phyloP scores from a whole-genome alignment of 352 stramenopile genomes.

The Globisporangium lucens region DNA sequence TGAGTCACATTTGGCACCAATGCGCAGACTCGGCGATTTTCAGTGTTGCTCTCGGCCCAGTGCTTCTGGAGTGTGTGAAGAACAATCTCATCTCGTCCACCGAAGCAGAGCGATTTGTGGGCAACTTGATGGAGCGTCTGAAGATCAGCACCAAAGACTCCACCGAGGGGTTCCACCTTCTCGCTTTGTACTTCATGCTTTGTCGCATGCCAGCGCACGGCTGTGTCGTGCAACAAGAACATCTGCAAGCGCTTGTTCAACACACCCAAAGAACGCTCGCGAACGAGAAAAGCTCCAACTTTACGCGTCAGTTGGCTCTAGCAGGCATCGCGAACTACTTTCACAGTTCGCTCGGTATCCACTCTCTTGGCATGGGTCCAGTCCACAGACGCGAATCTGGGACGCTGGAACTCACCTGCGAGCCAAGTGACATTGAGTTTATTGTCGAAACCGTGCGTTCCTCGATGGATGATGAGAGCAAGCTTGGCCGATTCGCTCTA shows the following conservation, averaged over 20 bases:
- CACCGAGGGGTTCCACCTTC: conserved; percentile 23
- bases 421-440: conserved; percentile 15
- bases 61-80: conserved; percentile 39
- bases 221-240: background rate
- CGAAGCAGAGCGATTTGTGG: conserved; percentile 30
- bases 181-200: conserved; percentile 28
- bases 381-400: background rate
- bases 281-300: background rate
- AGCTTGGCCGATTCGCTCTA: conserved; percentile 20
- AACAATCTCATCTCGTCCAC: conserved; percentile 26
- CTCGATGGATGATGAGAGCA: conserved; percentile 11
- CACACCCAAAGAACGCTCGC: background rate
- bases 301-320: background rate
- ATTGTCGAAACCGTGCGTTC: conserved; percentile 24
- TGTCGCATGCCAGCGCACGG: conserved; percentile 12
- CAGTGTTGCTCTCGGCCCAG: conserved; percentile 33
- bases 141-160: background rate
- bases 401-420: conserved; percentile 3
- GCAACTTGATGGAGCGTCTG: conserved; percentile 27
- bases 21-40: conserved; percentile 10
- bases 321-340: conserved; percentile 15
- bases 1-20: conserved; percentile 28
- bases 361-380: conserved; percentile 1
- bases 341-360: conserved; percentile 14
- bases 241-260: conserved; percentile 4